Conservation (phyloP, 1,284 basidiomycete genomes). For the Ustilago vetiveriae region DNA sequence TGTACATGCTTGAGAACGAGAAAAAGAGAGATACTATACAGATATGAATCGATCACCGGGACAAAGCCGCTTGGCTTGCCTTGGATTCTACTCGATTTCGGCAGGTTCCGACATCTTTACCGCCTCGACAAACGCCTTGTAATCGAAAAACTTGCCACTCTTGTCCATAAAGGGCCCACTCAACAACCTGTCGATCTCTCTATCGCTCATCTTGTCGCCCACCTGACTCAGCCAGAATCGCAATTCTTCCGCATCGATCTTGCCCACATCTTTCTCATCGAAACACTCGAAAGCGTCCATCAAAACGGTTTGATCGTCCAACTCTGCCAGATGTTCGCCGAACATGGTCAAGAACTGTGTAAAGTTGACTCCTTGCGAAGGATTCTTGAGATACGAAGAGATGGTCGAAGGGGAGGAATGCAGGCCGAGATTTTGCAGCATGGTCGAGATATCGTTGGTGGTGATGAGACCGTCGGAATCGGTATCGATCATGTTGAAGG, state of each 20-base stretch:
- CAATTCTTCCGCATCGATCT: slow-evolving; percentile 55
- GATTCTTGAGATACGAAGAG: slow-evolving; percentile 25
- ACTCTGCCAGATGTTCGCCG: slow-evolving; percentile 53
- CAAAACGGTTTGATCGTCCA: slow-evolving; percentile 58
- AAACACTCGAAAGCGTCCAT: slow-evolving; percentile 66
- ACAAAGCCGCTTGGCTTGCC: no score
- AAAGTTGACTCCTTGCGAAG: slow-evolving; percentile 50
- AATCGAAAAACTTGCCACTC: slow-evolving; percentile 59
- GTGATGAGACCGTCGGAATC: slow-evolving; percentile 67
- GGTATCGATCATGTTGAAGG: slow-evolving; percentile 68
- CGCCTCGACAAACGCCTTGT: slow-evolving; percentile 64
- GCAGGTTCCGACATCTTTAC: slow-evolving; percentile 64
- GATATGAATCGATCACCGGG: no score
- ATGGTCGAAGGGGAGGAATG: slow-evolving; percentile 12
- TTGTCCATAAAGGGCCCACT: slow-evolving; percentile 61
- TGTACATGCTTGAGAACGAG: no score
- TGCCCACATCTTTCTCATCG: slow-evolving; percentile 63
- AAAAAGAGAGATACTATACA: not conserved
- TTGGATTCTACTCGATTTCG: slow-evolving; percentile 51
- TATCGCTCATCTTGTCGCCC: slow-evolving; percentile 59
- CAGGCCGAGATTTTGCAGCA: slow-evolving; percentile 64
- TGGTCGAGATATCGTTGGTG: slow-evolving; percentile 57
- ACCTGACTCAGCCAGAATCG: slow-evolving; percentile 61
- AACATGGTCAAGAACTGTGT: slow-evolving; percentile 66
- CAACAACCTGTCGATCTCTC: slow-evolving; percentile 58